Conservation (phyloP, 2,329 filamentous ascomycete species). For the Colletotrichum liriopes region DNA sequence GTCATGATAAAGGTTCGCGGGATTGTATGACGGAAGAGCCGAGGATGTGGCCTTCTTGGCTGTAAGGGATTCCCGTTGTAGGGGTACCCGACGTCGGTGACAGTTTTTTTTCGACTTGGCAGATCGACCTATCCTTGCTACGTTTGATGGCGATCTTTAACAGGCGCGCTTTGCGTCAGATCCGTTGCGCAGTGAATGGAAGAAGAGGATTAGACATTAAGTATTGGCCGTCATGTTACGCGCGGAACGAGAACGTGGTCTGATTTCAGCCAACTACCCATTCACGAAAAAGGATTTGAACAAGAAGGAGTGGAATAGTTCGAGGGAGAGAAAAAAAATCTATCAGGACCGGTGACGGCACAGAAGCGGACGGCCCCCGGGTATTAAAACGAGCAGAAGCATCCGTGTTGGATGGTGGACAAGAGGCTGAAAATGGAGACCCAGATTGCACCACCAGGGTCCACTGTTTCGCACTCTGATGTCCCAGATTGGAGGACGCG, state of each 20-base stretch:
- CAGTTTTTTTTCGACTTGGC: conserved; percentile 11
- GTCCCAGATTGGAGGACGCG: conserved; percentile 4
- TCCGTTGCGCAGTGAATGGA: background rate
- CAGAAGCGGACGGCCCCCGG: background rate
- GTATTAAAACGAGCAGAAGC: conserved; percentile 12
- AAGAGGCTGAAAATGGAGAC: conserved; percentile 19
- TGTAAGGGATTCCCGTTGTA: background rate
- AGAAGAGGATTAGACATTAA: conserved; percentile 22
- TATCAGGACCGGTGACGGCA: background rate
- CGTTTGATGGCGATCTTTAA: conserved; percentile 5
- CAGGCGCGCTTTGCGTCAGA: background rate
- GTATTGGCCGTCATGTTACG: background rate
- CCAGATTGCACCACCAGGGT: conserved; percentile 28
- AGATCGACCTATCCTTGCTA: conserved; percentile 17
- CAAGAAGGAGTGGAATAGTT: background rate
- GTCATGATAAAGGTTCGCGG: conserved; percentile 15
- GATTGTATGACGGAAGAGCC: conserved; percentile 4
- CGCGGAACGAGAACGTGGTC: background rate
- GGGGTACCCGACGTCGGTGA: background rate
- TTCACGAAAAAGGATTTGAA: background rate
- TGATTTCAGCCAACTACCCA: background rate
- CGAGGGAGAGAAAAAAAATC: background rate
- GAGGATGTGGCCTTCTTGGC: background rate
- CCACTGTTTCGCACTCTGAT: conserved; percentile 25
- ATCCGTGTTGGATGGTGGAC: background rate